Evolutionary conservation across 495 filamentous ascomycete genomes (phyloP), one percentile per base, ranked within the genome.

Genomic region (Lasiosphaeria hispida): DNA sequence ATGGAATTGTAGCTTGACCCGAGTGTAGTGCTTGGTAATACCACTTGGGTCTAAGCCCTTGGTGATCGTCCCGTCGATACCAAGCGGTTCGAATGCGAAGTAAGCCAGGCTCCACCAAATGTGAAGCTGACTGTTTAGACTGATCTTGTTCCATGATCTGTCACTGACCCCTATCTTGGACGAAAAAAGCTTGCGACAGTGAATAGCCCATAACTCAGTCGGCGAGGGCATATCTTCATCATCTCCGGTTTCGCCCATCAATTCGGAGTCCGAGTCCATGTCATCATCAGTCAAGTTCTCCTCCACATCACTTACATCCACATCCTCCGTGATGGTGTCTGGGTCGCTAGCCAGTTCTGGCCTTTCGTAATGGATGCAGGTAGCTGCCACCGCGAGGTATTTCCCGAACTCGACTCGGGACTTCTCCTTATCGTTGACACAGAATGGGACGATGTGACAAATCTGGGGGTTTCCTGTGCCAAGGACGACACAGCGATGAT

Each of bases 1-100:
- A 48, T 48, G 19, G 44, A 48, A 48, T 18, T 48, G 44, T 48
- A 48, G 44, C 44, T 48, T 48, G 19, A 48, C 44, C 44, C 44
- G 19, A 48, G 44, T 48, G 13, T 48, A 48, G 15, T 48, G 6
- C 17, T 10, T 23, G 13, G 19, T 19, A 23, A 19, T 18, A 23
- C 44, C 44, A 10, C 17, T 48, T 18, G 44, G 44, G 44, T 48
- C 44, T 23, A 48, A 23, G 44, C 44, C 44, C 44, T 48, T 7
- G 44, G 44, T 48, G 44, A 48, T 48, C 5, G 8, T 23, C 6
- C 44, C 44, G 17, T 23, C 44, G 17, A 48, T 48, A 48, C 44
- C 44, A 19, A 48, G 44, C 44, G 44, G 44, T 48, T 48, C 17
- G 44, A 48, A 48, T 6, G 44, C 44, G 19, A 48, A 48, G 44